Base-by-base conservation (phyloP, 192 early-diverging fungal species). In the Coemansia sp. region DNA sequence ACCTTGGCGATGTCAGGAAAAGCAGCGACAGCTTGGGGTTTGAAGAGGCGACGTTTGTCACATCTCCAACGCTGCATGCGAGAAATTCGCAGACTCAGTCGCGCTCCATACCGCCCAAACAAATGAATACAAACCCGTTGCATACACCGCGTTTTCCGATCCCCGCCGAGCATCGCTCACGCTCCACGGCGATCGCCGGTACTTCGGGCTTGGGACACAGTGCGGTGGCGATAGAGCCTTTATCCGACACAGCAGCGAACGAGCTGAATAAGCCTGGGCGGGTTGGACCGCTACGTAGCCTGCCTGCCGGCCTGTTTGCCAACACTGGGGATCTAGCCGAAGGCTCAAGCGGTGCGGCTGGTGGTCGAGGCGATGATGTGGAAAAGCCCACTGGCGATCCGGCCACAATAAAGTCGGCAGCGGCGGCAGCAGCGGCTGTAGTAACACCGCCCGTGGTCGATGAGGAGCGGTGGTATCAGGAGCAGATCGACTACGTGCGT, bases 401-500 rank as follows among this genome's bases (percentile, higher is more conserved):
- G 14, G 27, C 74, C 61, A 46, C 56, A 14, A 46, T 7, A 1
- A 62, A 21, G n/a, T 50, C 62, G 10, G 54, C 53, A 37, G 41
- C 33, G 7, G 67, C 78, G 1, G 67, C 59, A 8, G 70, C 70
- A 10, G 74, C 63, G 21, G 70, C 69, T 6, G 74, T 48, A 4
- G 64, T 56, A 16, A 39, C 67, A 7, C 69, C 74, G 35, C 67
- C 79, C 27, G 70, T 70, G 13, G 80, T 62, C 10, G 72, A 72
- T 40, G 60, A 73, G 41, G 80, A 83, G 51, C 72, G 64, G 64
- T 83, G 80, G 80, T 83, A 83, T 72, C 75, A 63, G 41, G 75
- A 69, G 10, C 80, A 83, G 53, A 83, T 83, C 62, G 69, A 83
- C 75, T 83, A 83, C 34, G 80, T 83, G 72, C 75, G 80, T 39